Conservation (phyloP, 331 rosid species). For the Rhamnella rubrinervis region DNA sequence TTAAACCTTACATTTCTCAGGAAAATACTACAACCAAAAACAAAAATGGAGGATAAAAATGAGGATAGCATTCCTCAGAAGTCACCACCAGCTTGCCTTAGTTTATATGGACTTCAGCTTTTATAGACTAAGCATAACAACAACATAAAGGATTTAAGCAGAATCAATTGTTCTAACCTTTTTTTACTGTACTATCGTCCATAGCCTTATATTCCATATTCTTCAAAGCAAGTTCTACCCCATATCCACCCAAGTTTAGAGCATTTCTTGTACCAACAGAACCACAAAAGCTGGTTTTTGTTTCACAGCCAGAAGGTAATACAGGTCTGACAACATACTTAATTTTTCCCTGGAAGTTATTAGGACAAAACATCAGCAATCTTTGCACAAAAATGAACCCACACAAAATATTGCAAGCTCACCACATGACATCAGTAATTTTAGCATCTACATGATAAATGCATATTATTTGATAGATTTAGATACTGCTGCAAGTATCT, state of each 20-base stretch:
- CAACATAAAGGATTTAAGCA: slow-evolving; percentile 6
- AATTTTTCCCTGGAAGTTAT: slow-evolving; percentile 67
- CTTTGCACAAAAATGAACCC: neutral
- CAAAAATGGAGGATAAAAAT: slow-evolving; percentile 2
- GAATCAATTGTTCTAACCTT: slow-evolving; percentile 59
- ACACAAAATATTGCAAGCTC: neutral
- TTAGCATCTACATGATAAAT: neutral
- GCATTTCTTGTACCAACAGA: slow-evolving; percentile 74
- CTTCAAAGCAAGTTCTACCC: slow-evolving; percentile 95
- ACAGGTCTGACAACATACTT: slow-evolving; percentile 77
- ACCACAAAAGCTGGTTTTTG: slow-evolving; percentile 65
- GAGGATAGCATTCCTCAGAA: slow-evolving; percentile 5
- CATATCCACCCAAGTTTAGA: slow-evolving; percentile 94
- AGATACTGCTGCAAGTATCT: neutral
- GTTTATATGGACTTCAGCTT: slow-evolving; percentile 20
- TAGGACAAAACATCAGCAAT: slow-evolving; percentile 26
- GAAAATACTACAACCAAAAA: neutral
- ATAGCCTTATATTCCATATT: slow-evolving; percentile 98
- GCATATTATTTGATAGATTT: neutral
- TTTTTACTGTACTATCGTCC: slow-evolving; percentile 79
- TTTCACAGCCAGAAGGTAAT: slow-evolving; percentile 77
- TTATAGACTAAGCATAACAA: slow-evolving; percentile 12
- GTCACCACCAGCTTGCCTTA: slow-evolving; percentile 19
- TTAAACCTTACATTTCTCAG: slow-evolving; percentile 9
- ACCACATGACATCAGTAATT: neutral